Evolutionary conservation across 1,139 yeast species (phyloP).

Genomic region (Starmera stellimalicola): DNA sequence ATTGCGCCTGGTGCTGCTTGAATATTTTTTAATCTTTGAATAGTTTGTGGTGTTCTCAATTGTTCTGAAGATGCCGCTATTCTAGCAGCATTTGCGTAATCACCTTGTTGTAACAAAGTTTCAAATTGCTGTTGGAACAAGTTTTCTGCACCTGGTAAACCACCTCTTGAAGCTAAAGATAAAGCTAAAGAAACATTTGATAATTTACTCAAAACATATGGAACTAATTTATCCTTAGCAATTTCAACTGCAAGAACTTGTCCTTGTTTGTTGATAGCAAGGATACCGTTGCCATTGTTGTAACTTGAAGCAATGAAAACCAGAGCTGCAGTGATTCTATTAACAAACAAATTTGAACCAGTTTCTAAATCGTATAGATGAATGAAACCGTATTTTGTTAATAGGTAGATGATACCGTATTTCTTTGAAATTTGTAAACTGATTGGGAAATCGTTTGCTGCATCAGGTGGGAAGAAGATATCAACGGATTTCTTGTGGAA

Average conservation of each 20-base stretch:
- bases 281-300: constrained; percentile 70
- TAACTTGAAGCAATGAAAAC: constrained; percentile 84
- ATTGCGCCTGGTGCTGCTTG: constrained; percentile 96
- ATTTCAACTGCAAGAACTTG: constrained; percentile 92
- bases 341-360: constrained; percentile 87
- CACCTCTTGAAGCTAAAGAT: constrained; percentile 88
- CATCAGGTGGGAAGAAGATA: constrained; percentile 95
- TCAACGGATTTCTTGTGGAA: constrained; percentile 88
- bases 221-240: constrained; percentile 76
- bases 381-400: constrained; percentile 94
- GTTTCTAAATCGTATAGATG: constrained; percentile 92
- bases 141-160: constrained; percentile 94
- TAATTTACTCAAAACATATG: constrained; percentile 80
- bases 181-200: constrained; percentile 84
- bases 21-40: constrained; percentile 81
- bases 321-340: constrained; percentile 93
- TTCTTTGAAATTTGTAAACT: constrained; percentile 78
- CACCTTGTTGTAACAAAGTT: constrained; percentile 73
- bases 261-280: constrained; percentile 92
- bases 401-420: constrained; percentile 79
- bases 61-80: constrained; percentile 95
- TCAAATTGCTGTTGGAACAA: constrained; percentile 89
- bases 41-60: constrained; percentile 90
- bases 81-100: constrained; percentile 87
- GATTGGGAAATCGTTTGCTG: constrained; percentile 93